These are phyloP conservation scores for Polyporus tsugae DNA, from an alignment of 1,284 basidiomycete species.

Conservation along the genomic window DNA sequence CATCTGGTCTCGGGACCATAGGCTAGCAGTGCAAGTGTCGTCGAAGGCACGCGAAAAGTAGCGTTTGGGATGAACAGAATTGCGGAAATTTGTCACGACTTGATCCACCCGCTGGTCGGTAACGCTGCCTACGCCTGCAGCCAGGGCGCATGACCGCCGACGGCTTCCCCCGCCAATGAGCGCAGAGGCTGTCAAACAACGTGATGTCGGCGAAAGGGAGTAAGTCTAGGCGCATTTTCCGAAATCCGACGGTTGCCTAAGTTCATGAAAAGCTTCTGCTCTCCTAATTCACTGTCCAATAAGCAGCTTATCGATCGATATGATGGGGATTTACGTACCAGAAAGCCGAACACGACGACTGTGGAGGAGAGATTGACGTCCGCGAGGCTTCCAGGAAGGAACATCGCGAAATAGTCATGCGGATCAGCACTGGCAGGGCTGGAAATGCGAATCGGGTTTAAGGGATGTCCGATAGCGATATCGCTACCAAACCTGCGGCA, in stretches of 20 bases:
- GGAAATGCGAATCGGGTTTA: constrained; percentile 31
- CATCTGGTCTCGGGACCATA: not conserved
- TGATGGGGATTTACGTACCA: constrained; percentile 30
- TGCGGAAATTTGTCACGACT: not conserved
- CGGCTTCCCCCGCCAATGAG: constrained; percentile 33
- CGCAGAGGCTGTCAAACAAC: not conserved
- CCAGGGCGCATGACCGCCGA: constrained; percentile 37
- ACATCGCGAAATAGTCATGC: constrained; percentile 27
- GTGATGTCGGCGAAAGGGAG: not conserved
- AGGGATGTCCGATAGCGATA: constrained; percentile 35
- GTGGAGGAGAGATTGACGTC: constrained; percentile 26
- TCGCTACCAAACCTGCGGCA: constrained; percentile 34
- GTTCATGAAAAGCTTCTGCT: constrained; percentile 36
- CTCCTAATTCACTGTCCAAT: constrained; percentile 13
- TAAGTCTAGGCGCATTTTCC: not conserved
- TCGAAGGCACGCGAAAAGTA: not conserved
- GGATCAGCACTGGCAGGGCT: not conserved
- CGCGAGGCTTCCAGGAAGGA: constrained; percentile 40
- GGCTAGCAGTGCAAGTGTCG: not conserved
- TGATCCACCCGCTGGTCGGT: constrained; percentile 19
- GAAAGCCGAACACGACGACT: constrained; percentile 3
- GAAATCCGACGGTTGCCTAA: constrained; percentile 24
- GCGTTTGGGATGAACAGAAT: not conserved
- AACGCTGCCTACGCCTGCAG: constrained; percentile 28
- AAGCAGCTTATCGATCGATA: not conserved